phyloP scores from a whole-genome alignment of 225 moss, liverwort and hornwort genomes.

The Straminergon stramineum region DNA sequence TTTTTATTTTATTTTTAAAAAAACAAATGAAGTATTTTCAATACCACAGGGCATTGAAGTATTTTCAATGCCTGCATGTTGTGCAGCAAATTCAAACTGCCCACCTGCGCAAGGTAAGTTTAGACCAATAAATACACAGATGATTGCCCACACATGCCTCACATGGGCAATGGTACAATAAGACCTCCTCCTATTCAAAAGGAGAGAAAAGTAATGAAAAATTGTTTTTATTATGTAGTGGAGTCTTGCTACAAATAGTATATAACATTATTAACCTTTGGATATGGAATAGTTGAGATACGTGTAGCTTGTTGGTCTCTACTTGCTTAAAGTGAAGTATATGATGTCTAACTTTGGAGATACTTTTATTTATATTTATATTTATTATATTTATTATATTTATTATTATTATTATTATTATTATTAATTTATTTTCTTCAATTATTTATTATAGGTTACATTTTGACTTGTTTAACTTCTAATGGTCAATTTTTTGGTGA shows the following conservation, averaged over 20 bases:
- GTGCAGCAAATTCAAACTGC: background rate
- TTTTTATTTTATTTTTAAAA: too few species aligned
- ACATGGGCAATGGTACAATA: background rate
- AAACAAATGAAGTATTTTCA: background rate
- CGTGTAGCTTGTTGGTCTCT: background rate
- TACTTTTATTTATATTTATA: too few species aligned
- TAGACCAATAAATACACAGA: background rate
- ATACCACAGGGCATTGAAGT: background rate
- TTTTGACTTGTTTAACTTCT: too few species aligned
- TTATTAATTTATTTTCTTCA: background rate
- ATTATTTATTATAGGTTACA: accelerated
- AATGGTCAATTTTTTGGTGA: background rate
- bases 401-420: too few species aligned
- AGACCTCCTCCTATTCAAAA: background rate
- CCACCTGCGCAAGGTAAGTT: background rate
- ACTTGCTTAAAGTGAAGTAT: background rate
- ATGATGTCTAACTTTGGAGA: background rate
- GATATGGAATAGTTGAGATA: background rate
- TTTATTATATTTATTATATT: too few species aligned
- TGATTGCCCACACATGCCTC: background rate
- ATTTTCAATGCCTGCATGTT: background rate
- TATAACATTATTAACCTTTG: too few species aligned
- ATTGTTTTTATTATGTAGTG: background rate
- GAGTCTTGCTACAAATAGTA: background rate
- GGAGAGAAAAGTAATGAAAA: background rate